These are phyloP conservation scores for Saccharomyces hybrid DNA, from an alignment of 1,139 yeast genomes.

Conservation along the genomic window DNA sequence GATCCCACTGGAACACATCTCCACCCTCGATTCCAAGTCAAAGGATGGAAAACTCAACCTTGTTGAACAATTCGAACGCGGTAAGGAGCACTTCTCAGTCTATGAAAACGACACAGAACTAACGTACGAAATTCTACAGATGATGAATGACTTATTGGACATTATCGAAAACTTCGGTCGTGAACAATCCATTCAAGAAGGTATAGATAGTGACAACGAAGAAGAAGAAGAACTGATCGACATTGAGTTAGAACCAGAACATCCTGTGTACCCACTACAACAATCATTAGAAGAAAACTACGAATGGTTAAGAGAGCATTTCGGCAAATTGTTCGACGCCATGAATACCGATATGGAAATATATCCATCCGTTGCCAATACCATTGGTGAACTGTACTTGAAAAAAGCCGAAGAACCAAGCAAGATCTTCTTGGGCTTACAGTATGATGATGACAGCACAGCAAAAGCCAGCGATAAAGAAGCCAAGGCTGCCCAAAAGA, in stretches of 20 bases:
- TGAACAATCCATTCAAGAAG: slow-evolving; percentile 42
- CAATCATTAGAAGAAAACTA: slow-evolving; percentile 31
- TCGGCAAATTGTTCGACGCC: slow-evolving; percentile 34
- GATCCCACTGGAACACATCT: slow-evolving; percentile 50
- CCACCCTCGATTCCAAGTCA: slow-evolving; percentile 38
- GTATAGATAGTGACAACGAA: slow-evolving; percentile 42
- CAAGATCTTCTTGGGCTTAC: slow-evolving; percentile 46
- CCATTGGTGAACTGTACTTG: slow-evolving; percentile 54
- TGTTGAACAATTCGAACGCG: slow-evolving; percentile 12
- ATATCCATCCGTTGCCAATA: slow-evolving; percentile 38
- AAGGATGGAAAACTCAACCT: slow-evolving; percentile 33
- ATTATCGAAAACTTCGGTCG: slow-evolving; percentile 58
- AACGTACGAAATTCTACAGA: slow-evolving; percentile 45
- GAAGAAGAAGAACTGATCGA: slow-evolving; percentile 32
- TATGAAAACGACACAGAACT: slow-evolving; percentile 11
- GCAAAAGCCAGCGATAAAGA: slow-evolving; percentile 34
- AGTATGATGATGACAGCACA: slow-evolving; percentile 46
- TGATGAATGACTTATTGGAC: slow-evolving; percentile 58
- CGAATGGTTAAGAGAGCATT: slow-evolving; percentile 52
- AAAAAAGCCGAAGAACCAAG: slow-evolving; percentile 59
- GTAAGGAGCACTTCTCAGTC: slow-evolving; percentile 17
- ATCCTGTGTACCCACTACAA: slow-evolving; percentile 46
- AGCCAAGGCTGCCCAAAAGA: slow-evolving; percentile 40
- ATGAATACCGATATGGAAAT: slow-evolving; percentile 22
- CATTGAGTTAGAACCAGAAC: slow-evolving; percentile 39